Percentiles rank a stretch among this genome's conserved stretches.
phyloP scores from a whole-genome alignment of 495 filamentous ascomycete species.

The Immersiella caudata region DNA sequence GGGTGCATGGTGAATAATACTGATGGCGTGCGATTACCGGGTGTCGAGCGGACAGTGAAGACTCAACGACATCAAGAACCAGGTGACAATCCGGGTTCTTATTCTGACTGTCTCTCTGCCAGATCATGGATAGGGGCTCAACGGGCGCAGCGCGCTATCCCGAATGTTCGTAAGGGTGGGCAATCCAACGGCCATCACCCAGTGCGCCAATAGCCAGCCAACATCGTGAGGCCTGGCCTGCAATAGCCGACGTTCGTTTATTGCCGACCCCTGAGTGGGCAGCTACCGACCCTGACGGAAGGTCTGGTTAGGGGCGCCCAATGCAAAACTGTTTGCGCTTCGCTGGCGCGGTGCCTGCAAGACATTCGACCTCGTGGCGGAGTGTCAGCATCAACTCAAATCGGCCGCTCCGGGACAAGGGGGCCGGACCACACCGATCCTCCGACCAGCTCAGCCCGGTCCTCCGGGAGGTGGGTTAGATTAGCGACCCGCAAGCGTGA shows the following conservation, averaged over 20 bases:
- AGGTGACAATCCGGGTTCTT: not conserved
- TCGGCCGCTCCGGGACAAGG: not conserved
- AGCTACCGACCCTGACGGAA: not conserved
- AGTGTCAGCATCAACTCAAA: slow-evolving; percentile 7
- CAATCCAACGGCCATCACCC: not conserved
- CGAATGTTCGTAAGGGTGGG: not conserved
- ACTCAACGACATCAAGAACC: not conserved
- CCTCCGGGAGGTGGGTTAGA: not conserved
- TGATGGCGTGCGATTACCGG: not conserved
- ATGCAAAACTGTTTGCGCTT: not conserved
- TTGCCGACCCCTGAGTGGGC: not conserved
- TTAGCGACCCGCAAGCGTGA: not conserved
- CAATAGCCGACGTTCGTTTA: not conserved
- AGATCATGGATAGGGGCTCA: not conserved
- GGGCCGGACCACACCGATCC: not conserved
- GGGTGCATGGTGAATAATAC: not conserved
- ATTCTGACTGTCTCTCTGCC: not conserved
- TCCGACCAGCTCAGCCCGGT: not conserved
- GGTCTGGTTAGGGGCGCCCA: not conserved
- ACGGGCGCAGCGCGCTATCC: not conserved
- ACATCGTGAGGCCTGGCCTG: too few species aligned
- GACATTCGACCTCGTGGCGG: not conserved
- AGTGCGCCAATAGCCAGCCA: not conserved
- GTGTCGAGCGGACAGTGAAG: not conserved
- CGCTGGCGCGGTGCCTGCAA: not conserved